phyloP scores from a whole-genome alignment of 441 rosid species.

The Corymbia calophylla region DNA sequence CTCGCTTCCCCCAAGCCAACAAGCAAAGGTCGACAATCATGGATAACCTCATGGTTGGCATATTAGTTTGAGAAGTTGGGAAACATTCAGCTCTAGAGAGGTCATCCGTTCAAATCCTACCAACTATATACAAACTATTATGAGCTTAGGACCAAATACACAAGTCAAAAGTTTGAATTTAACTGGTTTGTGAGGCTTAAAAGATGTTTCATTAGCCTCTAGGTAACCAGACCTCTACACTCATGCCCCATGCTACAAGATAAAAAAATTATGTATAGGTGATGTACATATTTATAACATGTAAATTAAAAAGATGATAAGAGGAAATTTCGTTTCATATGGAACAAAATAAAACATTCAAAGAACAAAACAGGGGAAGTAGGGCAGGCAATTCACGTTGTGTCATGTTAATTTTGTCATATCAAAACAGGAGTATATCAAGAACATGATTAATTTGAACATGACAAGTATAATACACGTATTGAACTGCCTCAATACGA shows the following conservation, averaged over 20 bases:
- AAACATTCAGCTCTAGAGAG: not conserved
- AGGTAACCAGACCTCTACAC: rapidly evolving
- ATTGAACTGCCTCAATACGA: not conserved
- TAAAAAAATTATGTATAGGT: not conserved
- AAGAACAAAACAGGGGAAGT: not conserved
- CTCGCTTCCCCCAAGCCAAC: no score
- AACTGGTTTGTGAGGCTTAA: not conserved
- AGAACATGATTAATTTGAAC: not conserved
- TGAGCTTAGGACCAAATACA: not conserved
- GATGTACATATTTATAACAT: not conserved
- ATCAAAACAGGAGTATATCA: rapidly evolving
- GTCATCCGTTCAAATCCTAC: not conserved
- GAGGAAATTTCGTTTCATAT: not conserved
- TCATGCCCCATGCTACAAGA: not conserved
- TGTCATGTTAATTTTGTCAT: not conserved
- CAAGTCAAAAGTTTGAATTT: not conserved
- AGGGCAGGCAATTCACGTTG: rapidly evolving
- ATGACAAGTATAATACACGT: not conserved
- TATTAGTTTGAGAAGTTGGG: not conserved
- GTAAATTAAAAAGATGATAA: not conserved
- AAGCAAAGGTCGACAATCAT: not conserved
- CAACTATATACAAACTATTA: not conserved
- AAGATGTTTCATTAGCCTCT: not conserved
- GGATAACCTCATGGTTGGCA: not conserved
- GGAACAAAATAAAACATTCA: not conserved